phyloP scores from a whole-genome alignment of 352 stramenopile genomes.

The Pythium pyrilobum region DNA sequence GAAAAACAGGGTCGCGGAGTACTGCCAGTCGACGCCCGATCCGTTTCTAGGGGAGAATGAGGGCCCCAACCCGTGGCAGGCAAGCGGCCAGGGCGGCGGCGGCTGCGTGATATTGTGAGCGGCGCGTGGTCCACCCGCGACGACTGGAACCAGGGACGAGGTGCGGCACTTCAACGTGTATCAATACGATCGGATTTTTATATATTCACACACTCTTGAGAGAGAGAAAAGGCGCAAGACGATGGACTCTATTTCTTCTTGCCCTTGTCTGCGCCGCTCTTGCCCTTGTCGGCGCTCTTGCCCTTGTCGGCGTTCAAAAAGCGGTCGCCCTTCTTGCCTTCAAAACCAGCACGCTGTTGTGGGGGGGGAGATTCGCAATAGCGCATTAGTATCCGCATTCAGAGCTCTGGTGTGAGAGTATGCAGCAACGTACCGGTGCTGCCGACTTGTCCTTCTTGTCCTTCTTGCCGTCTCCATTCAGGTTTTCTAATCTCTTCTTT shows the following conservation, averaged over 20 bases:
- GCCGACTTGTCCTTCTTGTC: constrained; percentile 26
- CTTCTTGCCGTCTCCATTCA: constrained; percentile 21
- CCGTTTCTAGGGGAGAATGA: constrained; percentile 78
- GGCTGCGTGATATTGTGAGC: constrained; percentile 57
- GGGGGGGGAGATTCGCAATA: neutral
- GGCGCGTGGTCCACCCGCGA: neutral
- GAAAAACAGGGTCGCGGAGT: constrained; percentile 51
- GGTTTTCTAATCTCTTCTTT: constrained; percentile 55
- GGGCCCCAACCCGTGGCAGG: constrained; percentile 64
- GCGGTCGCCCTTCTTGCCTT: constrained; percentile 73
- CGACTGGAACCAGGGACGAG: neutral
- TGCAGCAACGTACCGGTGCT: constrained; percentile 26
- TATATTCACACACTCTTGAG: constrained; percentile 32
- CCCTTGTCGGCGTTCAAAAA: constrained; percentile 49
- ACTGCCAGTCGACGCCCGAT: constrained; percentile 65
- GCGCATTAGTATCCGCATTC: neutral
- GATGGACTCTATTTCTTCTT: constrained; percentile 30
- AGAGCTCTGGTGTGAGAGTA: neutral
- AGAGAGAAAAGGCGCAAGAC: neutral
- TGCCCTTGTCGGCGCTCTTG: constrained; percentile 24
- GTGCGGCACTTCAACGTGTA: neutral
- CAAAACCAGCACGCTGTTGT: constrained; percentile 58
- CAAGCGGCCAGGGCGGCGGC: constrained; percentile 53
- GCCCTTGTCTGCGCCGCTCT: constrained; percentile 15
- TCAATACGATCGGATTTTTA: constrained; percentile 25